Evolutionary conservation across 73 alveolate genomes (phyloP).

Genomic region (Paramecium tetraurelia): DNA sequence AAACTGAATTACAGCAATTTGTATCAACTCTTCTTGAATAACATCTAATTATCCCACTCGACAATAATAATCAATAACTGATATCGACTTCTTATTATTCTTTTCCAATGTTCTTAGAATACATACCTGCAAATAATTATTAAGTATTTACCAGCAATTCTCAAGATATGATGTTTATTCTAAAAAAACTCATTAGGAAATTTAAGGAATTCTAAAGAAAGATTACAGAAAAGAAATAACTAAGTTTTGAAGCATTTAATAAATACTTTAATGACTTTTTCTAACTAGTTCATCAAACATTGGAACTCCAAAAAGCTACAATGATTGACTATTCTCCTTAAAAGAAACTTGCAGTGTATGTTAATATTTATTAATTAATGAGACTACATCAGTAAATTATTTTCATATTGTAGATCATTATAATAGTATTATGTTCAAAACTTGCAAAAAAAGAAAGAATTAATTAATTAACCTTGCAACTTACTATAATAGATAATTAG

Average conservation of each 20-base stretch:
- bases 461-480: background rate
- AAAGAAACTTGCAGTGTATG: background rate
- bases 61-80: background rate
- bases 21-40: background rate
- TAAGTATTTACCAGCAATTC: background rate
- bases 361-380: conserved; percentile 35
- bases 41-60: background rate
- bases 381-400: conserved; percentile 32
- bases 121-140: background rate
- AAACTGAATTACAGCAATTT: background rate
- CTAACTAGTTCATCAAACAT: background rate
- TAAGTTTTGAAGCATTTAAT: background rate
- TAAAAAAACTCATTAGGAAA: background rate
- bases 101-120: background rate
- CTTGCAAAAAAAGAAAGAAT: background rate
- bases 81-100: background rate
- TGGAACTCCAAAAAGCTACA: conserved; percentile 6
- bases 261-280: background rate
- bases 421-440: background rate
- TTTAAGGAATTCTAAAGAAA: background rate
- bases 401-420: background rate
- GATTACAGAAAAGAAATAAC: background rate
- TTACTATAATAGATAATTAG: background rate
- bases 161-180: background rate
- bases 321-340: conserved; percentile 13